These are phyloP conservation scores for Tetraselmis chui DNA, from an alignment of 139 green algal genomes.

Conservation along the genomic window DNA sequence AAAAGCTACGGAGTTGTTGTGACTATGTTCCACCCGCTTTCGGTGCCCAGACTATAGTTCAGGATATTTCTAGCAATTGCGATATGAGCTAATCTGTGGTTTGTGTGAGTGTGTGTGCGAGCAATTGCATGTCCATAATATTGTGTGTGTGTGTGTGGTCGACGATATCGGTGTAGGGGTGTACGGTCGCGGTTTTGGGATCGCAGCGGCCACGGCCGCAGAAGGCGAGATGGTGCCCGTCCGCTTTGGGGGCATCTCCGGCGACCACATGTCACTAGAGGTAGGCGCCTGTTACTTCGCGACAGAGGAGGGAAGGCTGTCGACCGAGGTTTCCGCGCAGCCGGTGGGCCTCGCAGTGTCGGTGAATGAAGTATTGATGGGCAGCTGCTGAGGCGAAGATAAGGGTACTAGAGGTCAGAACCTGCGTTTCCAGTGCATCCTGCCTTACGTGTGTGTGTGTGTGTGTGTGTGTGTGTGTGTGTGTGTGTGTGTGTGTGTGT, in stretches of 20 bases:
- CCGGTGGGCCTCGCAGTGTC: constrained; percentile 6
- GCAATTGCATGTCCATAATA: no score
- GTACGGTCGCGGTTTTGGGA: background rate
- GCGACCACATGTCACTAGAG: background rate
- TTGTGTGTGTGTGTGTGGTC: no score
- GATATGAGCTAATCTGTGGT: no score
- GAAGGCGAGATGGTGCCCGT: constrained; percentile 3
- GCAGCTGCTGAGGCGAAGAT: background rate
- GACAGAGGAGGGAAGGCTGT: constrained; percentile 1
- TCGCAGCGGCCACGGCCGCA: background rate
- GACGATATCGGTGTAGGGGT: background rate
- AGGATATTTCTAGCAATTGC: no score
- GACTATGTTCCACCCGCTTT: no score
- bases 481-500: no score
- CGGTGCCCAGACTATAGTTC: no score
- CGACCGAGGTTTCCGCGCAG: background rate
- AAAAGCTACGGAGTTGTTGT: background rate
- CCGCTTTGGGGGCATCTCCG: background rate
- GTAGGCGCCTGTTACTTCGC: constrained; percentile 10
- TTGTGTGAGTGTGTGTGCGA: no score
- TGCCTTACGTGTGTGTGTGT: no score
- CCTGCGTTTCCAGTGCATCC: no score
- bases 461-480: no score
- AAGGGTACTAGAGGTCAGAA: no score
- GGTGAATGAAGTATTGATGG: background rate